A percentile compares a stretch with the other conserved stretches of the same genome.
These are phyloP conservation scores for Chlamydomonas sp. DNA, from an alignment of 139 green algal species.

Conservation along the genomic window DNA sequence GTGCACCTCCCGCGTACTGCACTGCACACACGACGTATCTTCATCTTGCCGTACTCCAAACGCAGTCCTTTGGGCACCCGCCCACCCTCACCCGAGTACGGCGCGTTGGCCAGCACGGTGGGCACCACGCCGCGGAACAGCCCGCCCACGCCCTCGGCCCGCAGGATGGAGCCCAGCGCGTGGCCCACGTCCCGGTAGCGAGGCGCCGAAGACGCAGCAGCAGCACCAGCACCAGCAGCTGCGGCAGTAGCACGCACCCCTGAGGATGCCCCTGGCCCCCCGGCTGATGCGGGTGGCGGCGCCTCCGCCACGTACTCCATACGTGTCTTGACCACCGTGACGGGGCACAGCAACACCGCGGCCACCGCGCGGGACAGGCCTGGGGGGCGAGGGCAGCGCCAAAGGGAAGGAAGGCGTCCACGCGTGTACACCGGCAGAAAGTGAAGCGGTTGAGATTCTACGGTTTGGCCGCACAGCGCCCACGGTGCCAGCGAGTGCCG, in stretches of 20 bases:
- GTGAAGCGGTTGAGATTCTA: not conserved
- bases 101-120: conserved; percentile 90
- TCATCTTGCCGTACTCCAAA: too few species aligned
- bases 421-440: too few species aligned
- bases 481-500: too few species aligned
- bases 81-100: conserved; percentile 76
- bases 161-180: conserved; percentile 68
- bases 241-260: not conserved
- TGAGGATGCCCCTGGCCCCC: not conserved
- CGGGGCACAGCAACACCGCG: conserved; percentile 82
- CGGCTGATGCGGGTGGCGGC: not conserved
- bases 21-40: too few species aligned
- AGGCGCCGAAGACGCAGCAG: not conserved
- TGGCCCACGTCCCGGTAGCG: conserved; percentile 72
- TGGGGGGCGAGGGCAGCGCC: not conserved
- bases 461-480: too few species aligned
- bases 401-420: too few species aligned
- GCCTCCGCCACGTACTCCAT: conserved; percentile 85
- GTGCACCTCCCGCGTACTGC: too few species aligned
- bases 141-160: conserved; percentile 65
- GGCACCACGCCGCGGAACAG: conserved; percentile 81
- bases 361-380: conserved; percentile 79
- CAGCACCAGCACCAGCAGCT: not conserved
- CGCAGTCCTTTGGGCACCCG: too few species aligned
- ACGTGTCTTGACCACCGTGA: conserved; percentile 96